These are phyloP conservation scores for Ascocoryne sarcoides DNA, from an alignment of 2,329 filamentous ascomycete genomes.

Conservation along the genomic window DNA sequence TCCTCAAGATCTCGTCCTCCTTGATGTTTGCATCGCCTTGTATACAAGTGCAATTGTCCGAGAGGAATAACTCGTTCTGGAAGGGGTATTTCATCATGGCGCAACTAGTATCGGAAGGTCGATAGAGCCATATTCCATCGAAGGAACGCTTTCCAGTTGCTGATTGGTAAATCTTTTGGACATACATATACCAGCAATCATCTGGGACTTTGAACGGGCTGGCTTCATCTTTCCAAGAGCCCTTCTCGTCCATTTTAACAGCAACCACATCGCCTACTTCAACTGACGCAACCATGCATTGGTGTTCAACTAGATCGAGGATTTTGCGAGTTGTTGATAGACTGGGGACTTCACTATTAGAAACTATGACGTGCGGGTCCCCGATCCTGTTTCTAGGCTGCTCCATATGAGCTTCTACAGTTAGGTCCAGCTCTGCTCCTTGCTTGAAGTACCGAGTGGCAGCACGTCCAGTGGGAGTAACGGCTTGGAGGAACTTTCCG, in stretches of 20 bases:
- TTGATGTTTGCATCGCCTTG: constrained; percentile 34
- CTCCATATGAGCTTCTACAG: too few species aligned
- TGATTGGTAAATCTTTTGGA: constrained; percentile 45
- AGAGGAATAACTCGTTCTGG: constrained; percentile 66
- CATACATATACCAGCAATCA: constrained; percentile 61
- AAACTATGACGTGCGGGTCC: too few species aligned
- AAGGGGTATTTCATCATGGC: constrained; percentile 59
- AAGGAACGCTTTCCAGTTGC: constrained; percentile 37
- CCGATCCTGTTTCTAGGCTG: too few species aligned
- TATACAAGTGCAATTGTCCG: constrained; percentile 63
- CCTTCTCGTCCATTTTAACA: constrained; percentile 34
- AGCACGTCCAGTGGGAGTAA: too few species aligned
- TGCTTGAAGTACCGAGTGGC: too few species aligned
- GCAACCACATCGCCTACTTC: constrained; percentile 41
- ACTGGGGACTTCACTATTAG: too few species aligned
- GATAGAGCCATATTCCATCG: constrained; percentile 67
- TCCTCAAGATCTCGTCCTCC: constrained; percentile 46
- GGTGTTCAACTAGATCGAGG: too few species aligned
- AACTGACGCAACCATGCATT: constrained; percentile 24
- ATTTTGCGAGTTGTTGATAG: too few species aligned
- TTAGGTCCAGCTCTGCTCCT: too few species aligned
- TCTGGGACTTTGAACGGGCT: constrained; percentile 35
- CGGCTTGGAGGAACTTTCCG: constrained; percentile 38
- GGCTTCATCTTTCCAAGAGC: constrained; percentile 45
- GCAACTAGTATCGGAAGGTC: constrained; percentile 62